phyloP scores from a whole-genome alignment of 2,329 filamentous ascomycete genomes.

The Coniella lustricola region DNA sequence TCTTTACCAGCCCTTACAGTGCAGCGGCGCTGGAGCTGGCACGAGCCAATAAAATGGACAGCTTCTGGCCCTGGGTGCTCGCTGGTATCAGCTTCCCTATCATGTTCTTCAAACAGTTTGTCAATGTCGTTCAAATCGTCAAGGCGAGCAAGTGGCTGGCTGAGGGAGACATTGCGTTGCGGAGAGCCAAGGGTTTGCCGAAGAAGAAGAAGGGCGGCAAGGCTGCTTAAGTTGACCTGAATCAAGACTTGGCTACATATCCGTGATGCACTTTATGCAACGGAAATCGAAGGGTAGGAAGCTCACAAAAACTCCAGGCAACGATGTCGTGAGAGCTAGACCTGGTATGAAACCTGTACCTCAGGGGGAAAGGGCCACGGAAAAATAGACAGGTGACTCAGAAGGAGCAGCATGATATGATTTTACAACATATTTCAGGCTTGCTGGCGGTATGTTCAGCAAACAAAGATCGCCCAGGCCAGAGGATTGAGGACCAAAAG shows the following conservation, averaged over 20 bases:
- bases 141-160: slow-evolving; percentile 90
- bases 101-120: slow-evolving; percentile 86
- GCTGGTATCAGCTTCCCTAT: slow-evolving; percentile 74
- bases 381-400: too few relatives aligned
- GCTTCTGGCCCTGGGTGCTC: slow-evolving; percentile 65
- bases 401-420: too few relatives aligned
- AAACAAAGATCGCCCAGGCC: too few relatives aligned
- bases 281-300: not conserved
- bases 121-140: slow-evolving; percentile 90
- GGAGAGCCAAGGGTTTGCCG: slow-evolving; percentile 49
- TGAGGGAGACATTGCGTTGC: slow-evolving; percentile 72
- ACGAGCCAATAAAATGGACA: slow-evolving; percentile 78
- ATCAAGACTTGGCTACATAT: not conserved
- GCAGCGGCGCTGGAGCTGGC: slow-evolving; percentile 89
- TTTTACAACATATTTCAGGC: too few relatives aligned
- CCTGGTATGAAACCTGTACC: too few relatives aligned
- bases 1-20: slow-evolving; percentile 86
- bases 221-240: not conserved
- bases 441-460: too few relatives aligned
- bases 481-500: too few relatives aligned
- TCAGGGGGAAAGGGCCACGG: too few relatives aligned
- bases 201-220: slow-evolving; percentile 33
- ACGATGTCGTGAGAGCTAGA: too few relatives aligned
- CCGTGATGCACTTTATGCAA: not conserved
- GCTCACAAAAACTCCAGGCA: too few relatives aligned